Percentiles rank a stretch among this genome's conserved stretches.
Evolutionary conservation across 2,329 filamentous ascomycete genomes (phyloP).

Genomic region (Thielaviopsis cerberus): DNA sequence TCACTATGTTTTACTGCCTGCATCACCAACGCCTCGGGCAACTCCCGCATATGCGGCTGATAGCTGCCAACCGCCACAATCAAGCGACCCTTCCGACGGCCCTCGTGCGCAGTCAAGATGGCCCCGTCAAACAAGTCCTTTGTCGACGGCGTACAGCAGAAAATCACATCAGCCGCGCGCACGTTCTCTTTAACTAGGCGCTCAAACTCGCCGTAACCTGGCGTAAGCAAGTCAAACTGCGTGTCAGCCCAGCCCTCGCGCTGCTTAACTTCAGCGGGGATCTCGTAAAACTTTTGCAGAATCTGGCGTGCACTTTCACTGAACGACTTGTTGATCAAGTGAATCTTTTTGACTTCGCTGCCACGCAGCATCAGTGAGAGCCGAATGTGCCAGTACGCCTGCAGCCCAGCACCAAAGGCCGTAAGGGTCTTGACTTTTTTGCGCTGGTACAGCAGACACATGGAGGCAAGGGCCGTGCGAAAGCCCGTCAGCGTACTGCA

Average conservation of each 20-base stretch:
- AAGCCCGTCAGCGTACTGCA: conserved; percentile 62
- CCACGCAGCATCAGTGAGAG: conserved; percentile 59
- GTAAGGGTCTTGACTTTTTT: conserved; percentile 54
- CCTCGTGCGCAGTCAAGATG: conserved; percentile 54
- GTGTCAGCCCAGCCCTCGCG: conserved; percentile 44
- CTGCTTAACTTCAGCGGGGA: conserved; percentile 26
- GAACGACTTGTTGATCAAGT: conserved; percentile 65
- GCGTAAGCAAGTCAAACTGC: conserved; percentile 52
- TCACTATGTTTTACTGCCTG: conserved; percentile 36
- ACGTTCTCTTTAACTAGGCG: conserved; percentile 54
- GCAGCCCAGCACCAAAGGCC: conserved; percentile 73
- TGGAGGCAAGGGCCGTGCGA: conserved; percentile 55
- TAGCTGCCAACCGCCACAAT: conserved; percentile 56
- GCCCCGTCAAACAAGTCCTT: conserved; percentile 55
- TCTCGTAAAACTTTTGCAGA: conserved; percentile 28
- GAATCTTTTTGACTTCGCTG: conserved; percentile 54
- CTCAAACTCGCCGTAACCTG: conserved; percentile 47
- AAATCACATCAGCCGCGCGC: conserved; percentile 58
- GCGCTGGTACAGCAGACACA: conserved; percentile 46
- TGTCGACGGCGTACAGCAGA: conserved; percentile 68
- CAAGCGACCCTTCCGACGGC: conserved; percentile 49
- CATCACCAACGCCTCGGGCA: conserved; percentile 57
- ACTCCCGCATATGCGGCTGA: conserved; percentile 58
- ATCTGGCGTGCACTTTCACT: conserved; percentile 35
- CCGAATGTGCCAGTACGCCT: conserved; percentile 88